A percentile compares a stretch with the other conserved stretches of the same genome.
phyloP scores from a whole-genome alignment of 805 yeast species.

The Wickerhamomyces canadensis region DNA sequence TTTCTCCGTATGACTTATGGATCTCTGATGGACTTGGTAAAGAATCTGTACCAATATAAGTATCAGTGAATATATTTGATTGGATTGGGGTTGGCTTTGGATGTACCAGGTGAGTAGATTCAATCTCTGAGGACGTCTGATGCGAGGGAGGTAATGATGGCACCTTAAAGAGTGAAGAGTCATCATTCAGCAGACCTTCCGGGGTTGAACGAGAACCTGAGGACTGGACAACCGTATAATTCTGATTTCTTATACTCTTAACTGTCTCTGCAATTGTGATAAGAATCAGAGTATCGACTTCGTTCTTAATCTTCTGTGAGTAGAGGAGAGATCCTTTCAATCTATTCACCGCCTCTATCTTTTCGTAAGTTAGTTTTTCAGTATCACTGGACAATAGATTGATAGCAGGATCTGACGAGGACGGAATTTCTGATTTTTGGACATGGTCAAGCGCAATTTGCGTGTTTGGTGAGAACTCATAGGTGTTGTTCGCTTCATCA shows the following conservation, averaged over 20 bases:
- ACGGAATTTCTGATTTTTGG: conserved; percentile 33
- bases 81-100: conserved; percentile 20
- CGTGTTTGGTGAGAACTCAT: conserved; percentile 54
- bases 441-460: conserved; percentile 47
- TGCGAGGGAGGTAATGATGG: conserved; percentile 6
- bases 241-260: conserved; percentile 34
- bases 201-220: background rate
- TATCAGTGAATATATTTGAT: conserved; percentile 32
- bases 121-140: conserved; percentile 1
- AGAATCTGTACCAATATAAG: conserved; percentile 36
- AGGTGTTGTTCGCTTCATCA: conserved; percentile 20
- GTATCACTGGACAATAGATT: conserved; percentile 63
- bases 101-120: conserved; percentile 11
- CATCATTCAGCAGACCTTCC: background rate
- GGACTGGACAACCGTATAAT: conserved; percentile 8
- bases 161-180: conserved; percentile 1
- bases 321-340: conserved; percentile 70
- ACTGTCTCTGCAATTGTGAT: conserved; percentile 60
- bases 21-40: conserved; percentile 29
- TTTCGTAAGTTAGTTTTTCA: conserved; percentile 49
- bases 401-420: conserved; percentile 61
- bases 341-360: conserved; percentile 65
- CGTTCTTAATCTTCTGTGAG: conserved; percentile 69
- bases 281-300: conserved; percentile 67
- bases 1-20: conserved; percentile 6